phyloP scores from a whole-genome alignment of 2,329 filamentous ascomycete genomes.

The Claviceps citrina region DNA sequence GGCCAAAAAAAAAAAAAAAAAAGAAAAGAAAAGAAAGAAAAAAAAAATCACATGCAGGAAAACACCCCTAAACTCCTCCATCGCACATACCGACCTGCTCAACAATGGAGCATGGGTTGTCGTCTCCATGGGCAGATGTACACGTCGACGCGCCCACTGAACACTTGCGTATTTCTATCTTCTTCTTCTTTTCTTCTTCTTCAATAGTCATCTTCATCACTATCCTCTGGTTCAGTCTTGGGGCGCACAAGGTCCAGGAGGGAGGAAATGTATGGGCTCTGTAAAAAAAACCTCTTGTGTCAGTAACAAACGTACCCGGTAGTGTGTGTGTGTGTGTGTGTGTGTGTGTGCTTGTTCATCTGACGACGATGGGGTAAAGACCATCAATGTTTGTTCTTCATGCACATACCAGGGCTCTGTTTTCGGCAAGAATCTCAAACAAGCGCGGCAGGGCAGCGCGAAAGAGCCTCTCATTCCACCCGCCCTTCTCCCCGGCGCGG shows the following conservation, averaged over 20 bases:
- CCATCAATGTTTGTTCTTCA: too few relatives aligned
- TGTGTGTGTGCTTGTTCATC: too few relatives aligned
- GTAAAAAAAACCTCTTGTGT: conserved; percentile 1
- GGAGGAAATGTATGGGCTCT: conserved; percentile 27
- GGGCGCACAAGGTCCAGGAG: conserved; percentile 23
- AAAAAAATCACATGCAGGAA: not conserved
- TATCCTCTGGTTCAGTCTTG: conserved; percentile 12
- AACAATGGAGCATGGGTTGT: not conserved
- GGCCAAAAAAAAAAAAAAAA: not conserved
- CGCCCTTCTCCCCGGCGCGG: conserved; percentile 28
- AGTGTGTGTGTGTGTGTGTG: too few relatives aligned
- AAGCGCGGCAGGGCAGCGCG: conserved; percentile 47
- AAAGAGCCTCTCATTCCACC: conserved; percentile 55
- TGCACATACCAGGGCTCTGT: conserved; percentile 43
- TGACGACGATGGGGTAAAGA: not conserved
- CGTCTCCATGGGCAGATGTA: not conserved
- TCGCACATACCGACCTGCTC: too few relatives aligned
- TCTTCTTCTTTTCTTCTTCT: not conserved
- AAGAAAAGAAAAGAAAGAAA: not conserved
- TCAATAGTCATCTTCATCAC: conserved; percentile 10
- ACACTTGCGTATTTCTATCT: not conserved
- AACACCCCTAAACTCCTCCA: too few relatives aligned
- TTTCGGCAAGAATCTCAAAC: conserved; percentile 56
- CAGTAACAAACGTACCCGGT: too few relatives aligned
- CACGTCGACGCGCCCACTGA: not conserved